Base-by-base conservation (phyloP, 768 basidiomycete genomes). In the Boletus huronensis region DNA sequence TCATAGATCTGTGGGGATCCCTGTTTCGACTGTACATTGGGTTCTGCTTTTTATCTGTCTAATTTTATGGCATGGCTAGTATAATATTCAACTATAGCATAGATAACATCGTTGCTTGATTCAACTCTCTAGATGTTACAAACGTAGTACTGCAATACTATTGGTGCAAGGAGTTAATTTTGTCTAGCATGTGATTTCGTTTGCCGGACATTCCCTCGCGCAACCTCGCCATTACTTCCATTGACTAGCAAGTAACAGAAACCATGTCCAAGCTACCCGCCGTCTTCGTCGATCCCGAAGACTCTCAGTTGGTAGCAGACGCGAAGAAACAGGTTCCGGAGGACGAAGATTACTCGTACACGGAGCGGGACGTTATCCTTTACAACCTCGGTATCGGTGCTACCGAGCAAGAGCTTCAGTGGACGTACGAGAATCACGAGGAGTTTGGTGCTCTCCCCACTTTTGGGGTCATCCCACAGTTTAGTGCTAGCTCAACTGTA, bases 361-460 rank as follows among this genome's bases (percentile, higher is more conserved):
- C 86, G 8, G 93, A 97, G 76, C 81, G 90, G 28, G 94, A 98
- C 66, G 83, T 98, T 35, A 88, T 97, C 58, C 76, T 98, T 10
- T 99, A 98, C 76, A 98, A 98, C 72, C 78, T 98, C 34, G 95
- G 96, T 35, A 73, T 98, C 53, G 97, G 97, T 11, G 97, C 95
- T 23, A 95, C 88, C 1, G 94, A 88, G 73, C 83, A 89, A 63
- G 94, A 99, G 54, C 80, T 98, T 6, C 84, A 93, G 59, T 93
- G 92, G 88, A 85, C 86, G 11, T 98, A 84, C 63, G 97, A 99
- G 73, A 85, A 87, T 39, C 80, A 93, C 67, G 92, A 94, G 43
- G 79, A 85, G 14, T 99, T 99, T 72, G 70, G 80, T 53, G 85
- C 89, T 1, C 73, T 99, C 34, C 97, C 94, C 0, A 98, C 95